These are phyloP conservation scores for Neurospora africana DNA, from an alignment of 495 filamentous ascomycete genomes.

Conservation along the genomic window DNA sequence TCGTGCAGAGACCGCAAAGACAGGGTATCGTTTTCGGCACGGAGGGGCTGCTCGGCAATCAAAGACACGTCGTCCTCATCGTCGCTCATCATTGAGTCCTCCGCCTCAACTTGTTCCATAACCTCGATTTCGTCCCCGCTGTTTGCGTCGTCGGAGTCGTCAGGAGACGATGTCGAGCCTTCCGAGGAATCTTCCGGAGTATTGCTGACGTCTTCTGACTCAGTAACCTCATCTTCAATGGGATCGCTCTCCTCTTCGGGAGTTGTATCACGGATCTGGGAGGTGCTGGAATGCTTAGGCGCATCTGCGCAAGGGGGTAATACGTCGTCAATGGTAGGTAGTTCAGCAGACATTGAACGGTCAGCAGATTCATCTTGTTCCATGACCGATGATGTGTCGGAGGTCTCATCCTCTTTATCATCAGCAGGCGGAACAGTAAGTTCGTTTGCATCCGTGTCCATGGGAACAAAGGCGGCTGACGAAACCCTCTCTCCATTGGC, in stretches of 20 bases:
- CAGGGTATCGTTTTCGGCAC: slow-evolving; percentile 15
- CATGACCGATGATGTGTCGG: neutral
- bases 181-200: neutral
- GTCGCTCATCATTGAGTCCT: slow-evolving; percentile 7
- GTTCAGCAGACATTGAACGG: neutral
- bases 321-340: neutral
- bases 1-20: slow-evolving; percentile 17
- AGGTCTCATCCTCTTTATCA: neutral
- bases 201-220: neutral
- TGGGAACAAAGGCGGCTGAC: neutral
- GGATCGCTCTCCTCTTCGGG: neutral
- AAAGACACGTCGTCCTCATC: slow-evolving; percentile 18
- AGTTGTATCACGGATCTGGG: neutral
- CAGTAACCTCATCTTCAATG: neutral
- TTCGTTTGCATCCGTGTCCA: neutral
- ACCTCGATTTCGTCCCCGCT: slow-evolving; percentile 6
- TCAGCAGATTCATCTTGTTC: neutral
- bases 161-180: neutral
- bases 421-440: neutral
- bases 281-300: neutral
- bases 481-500: neutral
- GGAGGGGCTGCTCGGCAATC: slow-evolving; percentile 3
- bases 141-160: neutral
- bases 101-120: slow-evolving; percentile 8
- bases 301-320: neutral